These are phyloP conservation scores for Paraconiothyrium sp. DNA, from an alignment of 2,329 filamentous ascomycete species.

Conservation along the genomic window DNA sequence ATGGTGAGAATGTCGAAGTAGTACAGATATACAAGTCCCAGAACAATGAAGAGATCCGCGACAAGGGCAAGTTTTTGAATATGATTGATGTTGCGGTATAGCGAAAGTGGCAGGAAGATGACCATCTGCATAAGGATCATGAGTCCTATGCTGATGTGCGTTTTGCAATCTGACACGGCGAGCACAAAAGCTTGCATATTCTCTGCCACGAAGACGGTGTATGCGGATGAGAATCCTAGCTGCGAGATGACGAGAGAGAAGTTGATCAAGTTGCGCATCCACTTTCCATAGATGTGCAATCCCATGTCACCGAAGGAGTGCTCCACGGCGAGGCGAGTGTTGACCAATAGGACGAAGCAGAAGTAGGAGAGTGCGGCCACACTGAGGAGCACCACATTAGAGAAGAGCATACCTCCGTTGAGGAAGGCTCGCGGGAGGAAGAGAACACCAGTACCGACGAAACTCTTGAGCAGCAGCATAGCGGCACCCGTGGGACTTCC, in stretches of 20 bases:
- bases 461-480: slow-evolving; percentile 91
- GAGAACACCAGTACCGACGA: slow-evolving; percentile 94
- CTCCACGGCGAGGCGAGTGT: slow-evolving; percentile 82
- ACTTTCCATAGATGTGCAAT: slow-evolving; percentile 86
- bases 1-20: slow-evolving; percentile 94
- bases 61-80: slow-evolving; percentile 93
- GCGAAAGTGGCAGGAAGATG: slow-evolving; percentile 91
- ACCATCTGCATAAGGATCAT: slow-evolving; percentile 95
- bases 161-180: slow-evolving; percentile 88
- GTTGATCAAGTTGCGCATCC: slow-evolving; percentile 88
- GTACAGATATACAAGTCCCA: slow-evolving; percentile 92
- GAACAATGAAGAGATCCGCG: slow-evolving; percentile 91
- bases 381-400: slow-evolving; percentile 85
- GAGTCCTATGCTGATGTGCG: slow-evolving; percentile 84
- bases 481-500: slow-evolving; percentile 82
- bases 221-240: slow-evolving; percentile 92
- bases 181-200: slow-evolving; percentile 95
- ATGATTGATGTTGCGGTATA: slow-evolving; percentile 96
- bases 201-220: slow-evolving; percentile 96
- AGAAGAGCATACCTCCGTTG: slow-evolving; percentile 97
- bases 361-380: slow-evolving; percentile 93
- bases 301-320: slow-evolving; percentile 99
- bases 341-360: slow-evolving; percentile 93
- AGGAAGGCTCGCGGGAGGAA: slow-evolving; percentile 93
- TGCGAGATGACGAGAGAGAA: slow-evolving; percentile 94